Conservation (phyloP, 495 filamentous ascomycete genomes). For the Trichoderma orchidacearum region DNA sequence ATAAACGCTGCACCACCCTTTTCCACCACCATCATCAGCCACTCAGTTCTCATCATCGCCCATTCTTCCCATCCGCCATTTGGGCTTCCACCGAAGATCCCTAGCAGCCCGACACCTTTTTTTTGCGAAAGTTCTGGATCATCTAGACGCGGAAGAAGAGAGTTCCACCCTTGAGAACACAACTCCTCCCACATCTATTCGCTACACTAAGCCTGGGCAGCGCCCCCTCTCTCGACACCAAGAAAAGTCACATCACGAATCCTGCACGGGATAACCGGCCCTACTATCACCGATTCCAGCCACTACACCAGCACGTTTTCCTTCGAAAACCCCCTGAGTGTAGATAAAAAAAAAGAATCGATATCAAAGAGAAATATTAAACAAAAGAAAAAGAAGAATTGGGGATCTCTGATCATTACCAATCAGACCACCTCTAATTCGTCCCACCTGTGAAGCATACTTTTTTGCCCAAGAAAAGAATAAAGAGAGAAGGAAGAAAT, state of each 20-base stretch:
- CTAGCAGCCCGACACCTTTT: neutral
- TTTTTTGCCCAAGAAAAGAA: conserved; percentile 9
- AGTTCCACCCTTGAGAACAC: conserved; percentile 2
- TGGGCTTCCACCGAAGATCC: neutral
- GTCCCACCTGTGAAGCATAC: conserved; percentile 10
- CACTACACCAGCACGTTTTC: conserved; percentile 82
- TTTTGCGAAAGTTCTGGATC: neutral
- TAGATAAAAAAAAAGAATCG: conserved; percentile 45
- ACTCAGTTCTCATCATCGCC: conserved; percentile 4
- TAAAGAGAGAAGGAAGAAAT: no score
- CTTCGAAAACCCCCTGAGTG: conserved; percentile 67
- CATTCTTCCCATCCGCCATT: conserved; percentile 2
- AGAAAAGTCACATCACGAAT: conserved; percentile 1
- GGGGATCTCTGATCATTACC: conserved; percentile 7
- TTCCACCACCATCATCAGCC: conserved; percentile 1
- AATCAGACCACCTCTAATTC: neutral
- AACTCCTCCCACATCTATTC: neutral
- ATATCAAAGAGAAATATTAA: conserved; percentile 11
- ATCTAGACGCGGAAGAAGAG: conserved; percentile 1
- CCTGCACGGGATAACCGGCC: conserved; percentile 1
- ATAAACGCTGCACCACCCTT: conserved; percentile 2
- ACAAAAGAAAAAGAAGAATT: conserved; percentile 32
- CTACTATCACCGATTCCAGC: conserved; percentile 11
- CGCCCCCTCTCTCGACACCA: neutral
- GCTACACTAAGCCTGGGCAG: neutral